Evolutionary conservation across 345 rosid genomes (phyloP).

Genomic region (Physaria fendleri): DNA sequence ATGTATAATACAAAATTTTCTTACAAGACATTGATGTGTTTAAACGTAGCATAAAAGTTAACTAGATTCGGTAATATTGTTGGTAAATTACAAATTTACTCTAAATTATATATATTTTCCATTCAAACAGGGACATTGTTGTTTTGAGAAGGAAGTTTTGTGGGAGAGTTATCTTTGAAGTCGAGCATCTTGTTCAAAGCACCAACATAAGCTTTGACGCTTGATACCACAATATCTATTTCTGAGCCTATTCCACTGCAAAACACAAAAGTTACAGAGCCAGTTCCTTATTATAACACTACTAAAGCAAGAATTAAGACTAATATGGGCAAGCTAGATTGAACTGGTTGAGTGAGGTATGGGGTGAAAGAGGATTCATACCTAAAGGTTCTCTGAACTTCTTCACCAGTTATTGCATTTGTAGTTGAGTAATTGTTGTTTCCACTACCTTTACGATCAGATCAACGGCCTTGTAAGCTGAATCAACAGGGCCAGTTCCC

Average conservation of each 20-base stretch:
- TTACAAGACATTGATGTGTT: too few species aligned
- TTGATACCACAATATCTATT: constrained; percentile 78
- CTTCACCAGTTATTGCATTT: constrained; percentile 56
- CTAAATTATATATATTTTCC: too few species aligned
- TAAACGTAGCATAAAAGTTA: too few species aligned
- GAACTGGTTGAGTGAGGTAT: neutral
- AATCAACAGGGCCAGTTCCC: constrained; percentile 94
- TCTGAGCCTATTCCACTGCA: constrained; percentile 75
- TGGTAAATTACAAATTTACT: too few species aligned
- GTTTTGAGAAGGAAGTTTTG: constrained; percentile 21
- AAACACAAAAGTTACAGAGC: neutral
- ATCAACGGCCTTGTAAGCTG: constrained; percentile 91
- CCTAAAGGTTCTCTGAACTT: constrained; percentile 62
- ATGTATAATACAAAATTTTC: too few species aligned
- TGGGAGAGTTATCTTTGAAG: constrained; percentile 33
- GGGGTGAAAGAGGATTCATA: constrained; percentile 20
- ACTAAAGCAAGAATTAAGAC: too few species aligned
- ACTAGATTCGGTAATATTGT: too few species aligned
- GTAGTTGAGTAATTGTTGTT: constrained; percentile 36
- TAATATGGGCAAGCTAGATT: too few species aligned
- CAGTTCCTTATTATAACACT: too few species aligned
- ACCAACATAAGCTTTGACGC: constrained; percentile 76
- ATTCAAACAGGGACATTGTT: constrained; percentile 34
- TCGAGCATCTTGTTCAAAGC: constrained; percentile 78
- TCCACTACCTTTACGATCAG: constrained; percentile 79